phyloP scores from a whole-genome alignment of 2,329 filamentous ascomycete species.

The Fusarium mundagurra region DNA sequence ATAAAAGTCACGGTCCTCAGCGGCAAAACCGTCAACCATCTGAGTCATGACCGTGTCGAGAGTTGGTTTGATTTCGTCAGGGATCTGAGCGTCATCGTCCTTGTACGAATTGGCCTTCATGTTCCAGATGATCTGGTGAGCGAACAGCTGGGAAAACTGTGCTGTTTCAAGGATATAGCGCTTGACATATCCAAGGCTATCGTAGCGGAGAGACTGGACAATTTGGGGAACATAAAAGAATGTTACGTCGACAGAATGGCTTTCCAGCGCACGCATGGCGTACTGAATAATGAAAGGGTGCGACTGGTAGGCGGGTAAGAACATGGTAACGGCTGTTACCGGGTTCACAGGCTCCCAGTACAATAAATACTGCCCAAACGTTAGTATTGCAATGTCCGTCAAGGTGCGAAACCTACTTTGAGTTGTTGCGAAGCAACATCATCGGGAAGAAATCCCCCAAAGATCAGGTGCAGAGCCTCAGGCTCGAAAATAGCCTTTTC shows the following conservation, averaged over 20 bases:
- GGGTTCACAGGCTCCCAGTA: slow-evolving; percentile 95
- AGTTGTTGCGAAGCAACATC: slow-evolving; percentile 85
- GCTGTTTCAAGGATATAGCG: slow-evolving; percentile 97
- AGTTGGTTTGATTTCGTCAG: slow-evolving; percentile 91
- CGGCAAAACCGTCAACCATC: slow-evolving; percentile 84
- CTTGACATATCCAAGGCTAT: slow-evolving; percentile 92
- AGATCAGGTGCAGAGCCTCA: slow-evolving; percentile 82
- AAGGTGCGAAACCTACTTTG: slow-evolving; percentile 64
- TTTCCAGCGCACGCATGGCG: slow-evolving; percentile 93
- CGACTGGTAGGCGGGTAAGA: slow-evolving; percentile 88
- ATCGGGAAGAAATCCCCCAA: slow-evolving; percentile 78
- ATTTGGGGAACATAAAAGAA: slow-evolving; percentile 99
- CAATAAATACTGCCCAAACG: slow-evolving; percentile 74
- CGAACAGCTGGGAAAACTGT: slow-evolving; percentile 97
- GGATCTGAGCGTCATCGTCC: slow-evolving; percentile 90
- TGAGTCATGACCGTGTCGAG: slow-evolving; percentile 89
- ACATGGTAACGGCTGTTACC: slow-evolving; percentile 91
- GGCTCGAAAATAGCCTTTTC: slow-evolving; percentile 84
- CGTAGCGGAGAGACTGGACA: slow-evolving; percentile 93
- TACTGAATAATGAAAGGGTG: slow-evolving; percentile 96
- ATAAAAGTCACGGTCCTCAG: slow-evolving; percentile 84
- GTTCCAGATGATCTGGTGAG: slow-evolving; percentile 99
- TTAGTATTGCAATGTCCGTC: slow-evolving; percentile 21
- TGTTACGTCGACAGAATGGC: slow-evolving; percentile 93
- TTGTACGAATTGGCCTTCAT: slow-evolving; percentile 99